Evolutionary conservation across 148 eudicot species (phyloP).

Genomic region (Pharnaceum exiguum): DNA sequence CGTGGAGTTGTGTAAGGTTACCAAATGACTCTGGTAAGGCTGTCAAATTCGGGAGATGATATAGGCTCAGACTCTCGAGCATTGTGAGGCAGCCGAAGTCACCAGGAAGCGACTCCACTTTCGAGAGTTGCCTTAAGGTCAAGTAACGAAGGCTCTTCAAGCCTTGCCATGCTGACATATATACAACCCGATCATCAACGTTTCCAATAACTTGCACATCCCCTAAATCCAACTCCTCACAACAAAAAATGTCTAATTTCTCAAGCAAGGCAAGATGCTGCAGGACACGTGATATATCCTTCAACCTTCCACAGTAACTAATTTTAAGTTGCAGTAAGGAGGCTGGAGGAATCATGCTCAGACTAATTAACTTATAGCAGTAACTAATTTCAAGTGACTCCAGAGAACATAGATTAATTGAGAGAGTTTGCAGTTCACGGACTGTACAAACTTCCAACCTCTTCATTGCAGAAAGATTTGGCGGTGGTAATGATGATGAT

Average conservation of each 20-base stretch:
- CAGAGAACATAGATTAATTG: background rate
- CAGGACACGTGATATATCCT: background rate
- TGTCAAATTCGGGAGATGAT: background rate
- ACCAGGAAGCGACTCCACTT: background rate
- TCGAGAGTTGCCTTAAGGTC: background rate
- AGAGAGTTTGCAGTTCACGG: background rate
- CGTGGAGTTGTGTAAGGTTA: background rate
- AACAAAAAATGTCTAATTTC: background rate
- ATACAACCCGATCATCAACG: too few relatives aligned
- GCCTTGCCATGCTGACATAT: too few relatives aligned
- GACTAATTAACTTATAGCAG: background rate
- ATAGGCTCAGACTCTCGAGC: background rate
- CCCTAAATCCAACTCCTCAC: background rate
- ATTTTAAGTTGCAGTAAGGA: background rate
- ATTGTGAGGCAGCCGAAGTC: background rate
- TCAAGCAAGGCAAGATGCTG: slow-evolving; percentile 3
- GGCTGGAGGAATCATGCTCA: background rate
- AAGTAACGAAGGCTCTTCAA: too few relatives aligned
- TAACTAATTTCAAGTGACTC: background rate
- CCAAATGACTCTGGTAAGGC: slow-evolving; percentile 2
- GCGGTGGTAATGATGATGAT: background rate
- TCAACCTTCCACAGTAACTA: background rate
- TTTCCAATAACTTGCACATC: too few relatives aligned
- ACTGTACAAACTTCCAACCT: background rate
- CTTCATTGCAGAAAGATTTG: background rate